phyloP scores from a whole-genome alignment of 2,329 filamentous ascomycete species.

The Stylonectria norvegica region DNA sequence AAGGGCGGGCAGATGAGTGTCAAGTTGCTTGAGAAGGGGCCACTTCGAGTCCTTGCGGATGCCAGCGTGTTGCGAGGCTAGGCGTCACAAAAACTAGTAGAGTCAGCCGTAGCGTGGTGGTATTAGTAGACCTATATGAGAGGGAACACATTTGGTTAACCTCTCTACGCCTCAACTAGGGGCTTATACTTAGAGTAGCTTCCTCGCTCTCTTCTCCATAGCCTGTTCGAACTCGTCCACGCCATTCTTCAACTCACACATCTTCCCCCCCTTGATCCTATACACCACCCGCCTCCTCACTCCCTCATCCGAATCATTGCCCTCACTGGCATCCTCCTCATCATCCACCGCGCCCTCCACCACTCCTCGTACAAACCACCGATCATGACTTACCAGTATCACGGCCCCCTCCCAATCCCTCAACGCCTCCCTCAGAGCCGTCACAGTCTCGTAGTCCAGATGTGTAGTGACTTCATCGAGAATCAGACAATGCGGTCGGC shows the following conservation, averaged over 20 bases:
- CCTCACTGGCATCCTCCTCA: constrained; percentile 35
- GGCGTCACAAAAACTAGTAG: too few species aligned
- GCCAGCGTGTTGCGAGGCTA: constrained; percentile 17
- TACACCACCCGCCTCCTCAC: constrained; percentile 55
- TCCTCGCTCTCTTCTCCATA: constrained; percentile 57
- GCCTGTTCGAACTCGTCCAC: constrained; percentile 63
- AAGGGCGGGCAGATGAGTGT: constrained; percentile 69
- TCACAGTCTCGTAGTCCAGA: constrained; percentile 77
- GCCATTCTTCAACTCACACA: constrained; percentile 55
- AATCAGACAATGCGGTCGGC: constrained; percentile 66
- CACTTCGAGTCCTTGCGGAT: constrained; percentile 45
- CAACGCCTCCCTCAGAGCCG: constrained; percentile 65
- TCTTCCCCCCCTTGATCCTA: constrained; percentile 54
- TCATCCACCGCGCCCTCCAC: constrained; percentile 45
- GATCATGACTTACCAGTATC: constrained; percentile 75
- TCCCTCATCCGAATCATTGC: constrained; percentile 40
- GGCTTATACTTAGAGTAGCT: constrained; percentile 32
- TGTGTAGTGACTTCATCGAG: constrained; percentile 84
- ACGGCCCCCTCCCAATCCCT: constrained; percentile 69
- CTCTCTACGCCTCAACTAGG: not conserved
- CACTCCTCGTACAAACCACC: constrained; percentile 74
- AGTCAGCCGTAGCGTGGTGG: too few species aligned
- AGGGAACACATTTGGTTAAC: too few species aligned
- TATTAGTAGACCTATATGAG: too few species aligned
- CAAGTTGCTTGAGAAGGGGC: constrained; percentile 41